Conservation (phyloP, 2,329 filamentous ascomycete genomes). For the Ascochyta rabiei region DNA sequence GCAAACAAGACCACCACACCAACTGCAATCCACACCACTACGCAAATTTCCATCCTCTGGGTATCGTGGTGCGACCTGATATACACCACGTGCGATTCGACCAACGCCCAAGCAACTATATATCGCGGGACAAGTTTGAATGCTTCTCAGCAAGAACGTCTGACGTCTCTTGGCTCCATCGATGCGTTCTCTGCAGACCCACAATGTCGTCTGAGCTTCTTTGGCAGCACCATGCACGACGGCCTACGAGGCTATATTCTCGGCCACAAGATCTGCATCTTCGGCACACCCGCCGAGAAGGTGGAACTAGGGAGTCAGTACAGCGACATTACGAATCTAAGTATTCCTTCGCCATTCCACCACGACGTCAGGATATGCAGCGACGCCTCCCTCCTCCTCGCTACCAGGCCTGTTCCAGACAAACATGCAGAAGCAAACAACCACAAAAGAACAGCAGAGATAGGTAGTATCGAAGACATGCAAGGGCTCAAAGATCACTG, state of each 20-base stretch:
- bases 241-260: conserved; percentile 28
- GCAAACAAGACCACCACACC: not conserved
- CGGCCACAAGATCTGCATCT: conserved; percentile 12
- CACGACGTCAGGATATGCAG: conserved; percentile 1
- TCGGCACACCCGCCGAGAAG: conserved; percentile 16
- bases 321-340: not conserved
- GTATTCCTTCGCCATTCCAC: not conserved
- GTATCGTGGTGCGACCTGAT: conserved; percentile 42
- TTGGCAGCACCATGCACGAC: conserved; percentile 29
- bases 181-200: not conserved
- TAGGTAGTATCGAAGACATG: not conserved
- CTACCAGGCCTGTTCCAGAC: not conserved
- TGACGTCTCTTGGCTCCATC: not conserved
- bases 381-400: not conserved
- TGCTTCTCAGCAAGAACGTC: conserved; percentile 3
- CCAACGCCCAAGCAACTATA: conserved; percentile 1
- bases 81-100: conserved; percentile 4
- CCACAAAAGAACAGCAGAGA: not conserved
- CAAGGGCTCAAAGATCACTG: not conserved
- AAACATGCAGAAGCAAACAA: not conserved
- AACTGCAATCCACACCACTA: conserved; percentile 5
- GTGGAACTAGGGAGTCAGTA: not conserved
- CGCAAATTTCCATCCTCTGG: conserved; percentile 20
- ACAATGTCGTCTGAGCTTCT: conserved; percentile 13
- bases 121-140: conserved; percentile 32